Base-by-base conservation (phyloP, 2,329 filamentous ascomycete species). In the Pestalotiopsis fici region DNA sequence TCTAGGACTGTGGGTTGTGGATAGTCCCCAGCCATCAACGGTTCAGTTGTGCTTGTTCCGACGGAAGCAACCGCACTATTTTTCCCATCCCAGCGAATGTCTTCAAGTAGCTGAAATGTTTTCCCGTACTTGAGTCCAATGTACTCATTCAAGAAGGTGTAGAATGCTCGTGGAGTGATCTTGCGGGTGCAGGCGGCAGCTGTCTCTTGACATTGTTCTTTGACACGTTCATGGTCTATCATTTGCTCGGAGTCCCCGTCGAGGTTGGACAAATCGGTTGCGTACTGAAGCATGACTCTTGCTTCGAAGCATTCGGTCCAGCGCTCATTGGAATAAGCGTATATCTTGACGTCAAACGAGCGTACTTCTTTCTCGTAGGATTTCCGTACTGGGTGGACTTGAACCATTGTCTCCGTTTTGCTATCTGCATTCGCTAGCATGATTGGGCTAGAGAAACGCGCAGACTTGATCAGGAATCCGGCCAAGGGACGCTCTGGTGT, bases 1-100 rank as follows among this genome's bases (percentile, higher is more conserved):
- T 82, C 80, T 3, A 82, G 69, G 9, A 81, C 71, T 13, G 77
- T 75, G 0, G 80, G 80, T 64, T 82, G 35, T 37, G 35, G 35
- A 37, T 37, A 37, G 35, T 37, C 35, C 12, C 35, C 35, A 37
- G 12, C 12, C 35, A 37, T 37, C 35, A 37, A 5, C 12, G 35
- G 12, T 37, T 37, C 35, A 12, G 35, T 12, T 37, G 35, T 37
- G 12, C 12, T 37, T 37, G 35, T 37, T 55, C 74, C 67, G 28
- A 75, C 70, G 21, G 70, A 67, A 39, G 72, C 74, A 7, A 75
- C 70, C 2, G 74, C 67, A 12, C 61, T 71, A 6, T 50, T 47
- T 21, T 66, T 71, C 15, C 72, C 72, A 27, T 79, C 74, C 74
- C 75, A 79, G 35, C 65, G 67, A 39, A 79, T 71, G 31, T 77